Percentiles rank a stretch among this genome's conserved stretches.
These are phyloP conservation scores for Colletotrichum trifolii DNA, from an alignment of 2,329 filamentous ascomycete species.

Conservation along the genomic window DNA sequence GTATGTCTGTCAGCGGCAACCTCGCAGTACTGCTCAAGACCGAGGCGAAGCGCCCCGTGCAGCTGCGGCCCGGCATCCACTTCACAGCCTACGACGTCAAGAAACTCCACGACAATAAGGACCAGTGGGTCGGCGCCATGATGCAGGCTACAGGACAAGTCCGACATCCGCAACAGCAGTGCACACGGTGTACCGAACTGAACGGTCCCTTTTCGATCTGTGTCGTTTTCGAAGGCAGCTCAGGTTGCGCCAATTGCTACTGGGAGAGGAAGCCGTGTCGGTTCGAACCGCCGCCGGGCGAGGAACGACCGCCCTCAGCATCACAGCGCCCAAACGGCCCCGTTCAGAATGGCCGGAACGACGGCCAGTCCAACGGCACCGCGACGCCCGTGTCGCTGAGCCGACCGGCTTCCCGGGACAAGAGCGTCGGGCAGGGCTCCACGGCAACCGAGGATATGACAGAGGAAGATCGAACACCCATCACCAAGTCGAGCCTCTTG, in stretches of 20 bases:
- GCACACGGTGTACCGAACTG: constrained; percentile 54
- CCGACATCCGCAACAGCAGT: constrained; percentile 48
- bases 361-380: constrained; percentile 9
- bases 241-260: constrained; percentile 63
- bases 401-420: constrained; percentile 25
- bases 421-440: constrained; percentile 21
- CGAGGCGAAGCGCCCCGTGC: constrained; percentile 21
- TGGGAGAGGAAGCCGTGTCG: constrained; percentile 56
- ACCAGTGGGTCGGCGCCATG: constrained; percentile 60
- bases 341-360: constrained; percentile 1
- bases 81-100: constrained; percentile 11
- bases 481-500: constrained; percentile 57
- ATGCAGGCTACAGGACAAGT: constrained; percentile 61
- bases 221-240: constrained; percentile 56
- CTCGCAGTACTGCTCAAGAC: constrained; percentile 1
- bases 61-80: constrained; percentile 5
- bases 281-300: not conserved
- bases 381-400: constrained; percentile 18
- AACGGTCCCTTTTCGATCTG: constrained; percentile 59
- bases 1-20: constrained; percentile 38
- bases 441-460: constrained; percentile 23
- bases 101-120: constrained; percentile 7
- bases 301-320: not conserved
- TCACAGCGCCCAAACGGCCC: constrained; percentile 2
- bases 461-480: constrained; percentile 27